These are phyloP conservation scores for Achaetomiella virescens DNA, from an alignment of 495 filamentous ascomycete genomes.

Conservation along the genomic window DNA sequence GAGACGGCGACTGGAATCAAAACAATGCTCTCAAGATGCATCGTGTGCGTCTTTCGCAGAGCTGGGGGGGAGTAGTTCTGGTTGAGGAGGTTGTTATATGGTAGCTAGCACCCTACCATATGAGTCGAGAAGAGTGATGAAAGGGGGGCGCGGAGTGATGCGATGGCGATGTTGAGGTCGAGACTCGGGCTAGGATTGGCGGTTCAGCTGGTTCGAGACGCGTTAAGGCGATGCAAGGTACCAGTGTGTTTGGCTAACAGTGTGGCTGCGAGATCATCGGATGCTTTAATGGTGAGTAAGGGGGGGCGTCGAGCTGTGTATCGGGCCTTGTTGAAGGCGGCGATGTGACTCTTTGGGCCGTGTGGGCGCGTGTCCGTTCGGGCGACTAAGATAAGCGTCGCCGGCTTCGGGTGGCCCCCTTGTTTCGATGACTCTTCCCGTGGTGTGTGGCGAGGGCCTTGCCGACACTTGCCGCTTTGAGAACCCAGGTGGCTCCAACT, in stretches of 20 bases:
- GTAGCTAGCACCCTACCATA: slow-evolving; percentile 33
- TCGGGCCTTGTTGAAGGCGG: slow-evolving; percentile 16
- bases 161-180: background rate
- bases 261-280: slow-evolving; percentile 11
- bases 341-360: slow-evolving; percentile 31
- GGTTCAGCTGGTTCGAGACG: background rate
- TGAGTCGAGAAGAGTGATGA: slow-evolving; percentile 6
- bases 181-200: slow-evolving; percentile 4
- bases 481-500: slow-evolving; percentile 44
- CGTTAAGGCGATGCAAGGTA: slow-evolving; percentile 13
- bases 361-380: slow-evolving; percentile 29
- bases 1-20: slow-evolving; percentile 53
- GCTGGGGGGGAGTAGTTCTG: slow-evolving; percentile 19
- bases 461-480: slow-evolving; percentile 35
- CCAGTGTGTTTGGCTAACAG: background rate
- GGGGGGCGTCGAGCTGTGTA: slow-evolving; percentile 2
- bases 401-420: slow-evolving; percentile 30
- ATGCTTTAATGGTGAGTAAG: slow-evolving; percentile 11
- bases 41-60: slow-evolving; percentile 42
- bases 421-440: slow-evolving; percentile 43
- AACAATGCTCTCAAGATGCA: slow-evolving; percentile 44
- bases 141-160: background rate
- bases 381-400: slow-evolving; percentile 29
- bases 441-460: slow-evolving; percentile 29
- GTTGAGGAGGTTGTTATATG: slow-evolving; percentile 24